phyloP scores from a whole-genome alignment of 2,329 filamentous ascomycete genomes.

The Botrytis byssoidea region DNA sequence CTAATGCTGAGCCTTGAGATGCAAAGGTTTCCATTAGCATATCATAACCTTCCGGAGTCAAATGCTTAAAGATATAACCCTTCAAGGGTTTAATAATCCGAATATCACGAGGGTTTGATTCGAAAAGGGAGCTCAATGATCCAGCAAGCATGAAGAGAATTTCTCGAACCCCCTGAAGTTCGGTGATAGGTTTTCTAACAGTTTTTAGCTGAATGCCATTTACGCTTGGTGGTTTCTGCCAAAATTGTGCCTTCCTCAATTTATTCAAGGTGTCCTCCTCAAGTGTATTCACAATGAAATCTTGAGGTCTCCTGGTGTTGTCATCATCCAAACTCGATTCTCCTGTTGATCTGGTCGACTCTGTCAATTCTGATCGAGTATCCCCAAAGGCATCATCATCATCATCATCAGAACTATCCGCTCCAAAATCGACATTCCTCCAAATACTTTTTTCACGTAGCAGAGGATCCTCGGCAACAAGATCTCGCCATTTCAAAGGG shows the following conservation, averaged over 20 bases:
- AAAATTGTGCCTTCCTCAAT: slow-evolving; percentile 47
- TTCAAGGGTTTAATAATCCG: slow-evolving; percentile 37
- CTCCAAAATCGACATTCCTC: slow-evolving; percentile 65
- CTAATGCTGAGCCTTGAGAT: slow-evolving; percentile 48
- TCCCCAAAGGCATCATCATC: slow-evolving; percentile 41
- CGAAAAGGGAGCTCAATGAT: slow-evolving; percentile 70
- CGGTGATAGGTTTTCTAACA: slow-evolving; percentile 42
- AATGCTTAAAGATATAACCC: slow-evolving; percentile 41
- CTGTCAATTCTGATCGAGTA: slow-evolving; percentile 41
- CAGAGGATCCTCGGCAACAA: slow-evolving; percentile 74
- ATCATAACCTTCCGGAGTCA: slow-evolving; percentile 38
- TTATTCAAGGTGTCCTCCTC: slow-evolving; percentile 41
- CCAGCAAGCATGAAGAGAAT: slow-evolving; percentile 83
- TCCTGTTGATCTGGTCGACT: slow-evolving; percentile 37
- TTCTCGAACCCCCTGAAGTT: slow-evolving; percentile 73
- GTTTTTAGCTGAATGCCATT: slow-evolving; percentile 34
- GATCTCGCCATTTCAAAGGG: slow-evolving; percentile 72
- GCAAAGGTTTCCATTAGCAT: slow-evolving; percentile 47
- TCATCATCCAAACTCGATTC: slow-evolving; percentile 37
- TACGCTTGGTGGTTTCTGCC: slow-evolving; percentile 42
- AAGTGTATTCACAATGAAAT: slow-evolving; percentile 36
- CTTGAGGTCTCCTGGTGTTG: slow-evolving; percentile 35
- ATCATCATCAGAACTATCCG: slow-evolving; percentile 58
- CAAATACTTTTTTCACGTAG: slow-evolving; percentile 66
- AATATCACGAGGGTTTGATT: slow-evolving; percentile 40